Evolutionary conservation across 2,329 filamentous ascomycete genomes (phyloP).

Genomic region (Erysiphe pulchra): DNA sequence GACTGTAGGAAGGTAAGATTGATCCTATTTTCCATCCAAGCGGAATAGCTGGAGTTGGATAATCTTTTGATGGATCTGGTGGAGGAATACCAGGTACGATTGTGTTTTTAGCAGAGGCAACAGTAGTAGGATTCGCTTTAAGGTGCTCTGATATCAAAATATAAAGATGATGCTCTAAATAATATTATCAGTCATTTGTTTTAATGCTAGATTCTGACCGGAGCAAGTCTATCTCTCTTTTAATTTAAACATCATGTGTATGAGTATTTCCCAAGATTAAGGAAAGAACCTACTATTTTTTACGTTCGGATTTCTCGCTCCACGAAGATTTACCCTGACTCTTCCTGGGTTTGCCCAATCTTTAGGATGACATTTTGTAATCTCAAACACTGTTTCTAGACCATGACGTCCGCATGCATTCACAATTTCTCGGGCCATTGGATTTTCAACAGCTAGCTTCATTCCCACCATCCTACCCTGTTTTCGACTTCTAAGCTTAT

Average conservation of each 20-base stretch:
- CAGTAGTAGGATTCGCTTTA: slow-evolving; percentile 49
- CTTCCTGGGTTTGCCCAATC: slow-evolving; percentile 95
- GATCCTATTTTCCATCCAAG: slow-evolving; percentile 76
- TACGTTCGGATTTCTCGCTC: slow-evolving; percentile 25
- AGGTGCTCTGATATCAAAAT: slow-evolving; percentile 56
- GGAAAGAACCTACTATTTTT: slow-evolving; percentile 31
- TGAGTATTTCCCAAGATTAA: too few relatives aligned
- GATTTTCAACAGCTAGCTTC: slow-evolving; percentile 53
- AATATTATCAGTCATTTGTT: background rate
- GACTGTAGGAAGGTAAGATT: slow-evolving; percentile 65
- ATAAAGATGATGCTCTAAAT: slow-evolving; percentile 62
- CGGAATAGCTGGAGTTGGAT: slow-evolving; percentile 49
- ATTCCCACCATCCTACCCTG: slow-evolving; percentile 58
- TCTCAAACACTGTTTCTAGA: slow-evolving; percentile 57
- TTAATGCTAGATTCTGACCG: too few relatives aligned
- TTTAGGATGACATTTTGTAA: slow-evolving; percentile 76
- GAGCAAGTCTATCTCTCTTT: too few relatives aligned
- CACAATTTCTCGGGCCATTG: slow-evolving; percentile 70
- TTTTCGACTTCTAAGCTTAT: slow-evolving; percentile 44
- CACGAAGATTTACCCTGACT: slow-evolving; percentile 53
- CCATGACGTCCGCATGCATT: slow-evolving; percentile 55
- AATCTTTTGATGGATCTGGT: slow-evolving; percentile 34
- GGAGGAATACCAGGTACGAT: slow-evolving; percentile 44
- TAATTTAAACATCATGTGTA: too few relatives aligned
- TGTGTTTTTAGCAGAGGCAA: slow-evolving; percentile 42